Evolutionary conservation across 2,329 filamentous ascomycete genomes (phyloP).

Genomic region (Calonectria hongkongensis): DNA sequence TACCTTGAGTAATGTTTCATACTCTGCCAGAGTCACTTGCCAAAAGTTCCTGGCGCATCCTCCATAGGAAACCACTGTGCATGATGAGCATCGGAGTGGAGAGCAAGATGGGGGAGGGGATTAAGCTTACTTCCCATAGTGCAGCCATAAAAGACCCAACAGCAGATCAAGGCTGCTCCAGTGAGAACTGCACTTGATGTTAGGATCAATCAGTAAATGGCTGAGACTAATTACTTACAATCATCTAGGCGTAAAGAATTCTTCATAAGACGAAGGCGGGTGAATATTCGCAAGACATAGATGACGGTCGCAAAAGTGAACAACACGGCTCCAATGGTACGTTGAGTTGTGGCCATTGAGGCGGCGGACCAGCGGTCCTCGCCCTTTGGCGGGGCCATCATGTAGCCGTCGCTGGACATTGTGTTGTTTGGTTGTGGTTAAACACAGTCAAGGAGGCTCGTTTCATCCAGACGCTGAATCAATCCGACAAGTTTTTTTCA

Average conservation of each 20-base stretch:
- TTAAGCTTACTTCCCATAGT: slow-evolving; percentile 50
- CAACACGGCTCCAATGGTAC: neutral
- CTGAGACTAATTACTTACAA: neutral
- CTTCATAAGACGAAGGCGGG: slow-evolving; percentile 12
- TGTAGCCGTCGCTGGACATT: slow-evolving; percentile 45
- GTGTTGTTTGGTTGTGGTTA: neutral
- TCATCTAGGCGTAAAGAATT: slow-evolving; percentile 3
- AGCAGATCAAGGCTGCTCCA: slow-evolving; percentile 46
- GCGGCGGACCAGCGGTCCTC: slow-evolving; percentile 47
- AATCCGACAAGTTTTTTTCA: neutral
- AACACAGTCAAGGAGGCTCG: slow-evolving; percentile 11
- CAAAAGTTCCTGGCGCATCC: slow-evolving; percentile 13
- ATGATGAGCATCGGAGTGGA: neutral
- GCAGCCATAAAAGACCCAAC: slow-evolving; percentile 49
- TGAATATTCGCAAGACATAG: slow-evolving; percentile 16
- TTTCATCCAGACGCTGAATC: slow-evolving; percentile 5
- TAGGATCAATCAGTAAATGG: neutral
- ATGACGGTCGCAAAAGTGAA: slow-evolving; percentile 8
- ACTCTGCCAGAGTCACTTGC: slow-evolving; percentile 12
- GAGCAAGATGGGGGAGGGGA: fast-evolving
- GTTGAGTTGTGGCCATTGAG: slow-evolving; percentile 39
- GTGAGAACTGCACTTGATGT: slow-evolving; percentile 35
- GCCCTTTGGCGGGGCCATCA: slow-evolving; percentile 47
- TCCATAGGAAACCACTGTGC: slow-evolving; percentile 14
- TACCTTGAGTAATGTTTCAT: slow-evolving; percentile 16